Base-by-base conservation (phyloP, 371 early-diverging fungal species). In the Fennellomyces sp. region DNA sequence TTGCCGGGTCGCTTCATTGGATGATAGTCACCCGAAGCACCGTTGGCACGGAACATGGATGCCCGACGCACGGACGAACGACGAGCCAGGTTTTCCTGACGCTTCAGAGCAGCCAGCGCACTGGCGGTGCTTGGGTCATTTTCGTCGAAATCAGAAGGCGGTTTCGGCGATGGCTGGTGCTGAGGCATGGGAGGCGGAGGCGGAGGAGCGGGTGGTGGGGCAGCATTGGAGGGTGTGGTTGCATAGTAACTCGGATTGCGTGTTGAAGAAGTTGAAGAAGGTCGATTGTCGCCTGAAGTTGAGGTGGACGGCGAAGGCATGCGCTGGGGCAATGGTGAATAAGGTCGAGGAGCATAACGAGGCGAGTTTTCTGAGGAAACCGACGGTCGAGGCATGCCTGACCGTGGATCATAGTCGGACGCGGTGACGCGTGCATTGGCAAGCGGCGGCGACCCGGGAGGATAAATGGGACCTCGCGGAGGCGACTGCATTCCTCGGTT, bases 61-160 rank as follows among this genome's bases (percentile, higher is more conserved):
- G 78, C 78, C 41, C 78, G 64, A 31, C 80, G 70, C 3, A 80
- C 80, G 17, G 80, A 76, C 0, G 79, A 79, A 23, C 76, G 58
- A 39, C 80, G 52, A 8, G 80, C 80, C 4, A 80, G 61, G 41
- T 80, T 80, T 36, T 80, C 76, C 53, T 80, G 74, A 5, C 75
- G 68, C 51, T 80, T 80, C 26, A 80, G 53, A n/a, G 76, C 76
- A 17, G 80, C 80, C 2, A 80, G 60, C 13, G 76, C 76, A 39
- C 60, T 72, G 0, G 80, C 80, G 8, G 80, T 80, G 39, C 66
- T 67, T 7, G 80, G 73, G 52, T 80, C 80, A 33, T 42, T 72
- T 56, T 76, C 76, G 61, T 80, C 80, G 36, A 80, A 72, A 29
- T 63, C 63, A 6, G 55, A 35, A 13, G 19, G 10, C 5, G 58